Evolutionary conservation across 2,329 filamentous ascomycete species (phyloP).

Genomic region (Penicillium occitanis): DNA sequence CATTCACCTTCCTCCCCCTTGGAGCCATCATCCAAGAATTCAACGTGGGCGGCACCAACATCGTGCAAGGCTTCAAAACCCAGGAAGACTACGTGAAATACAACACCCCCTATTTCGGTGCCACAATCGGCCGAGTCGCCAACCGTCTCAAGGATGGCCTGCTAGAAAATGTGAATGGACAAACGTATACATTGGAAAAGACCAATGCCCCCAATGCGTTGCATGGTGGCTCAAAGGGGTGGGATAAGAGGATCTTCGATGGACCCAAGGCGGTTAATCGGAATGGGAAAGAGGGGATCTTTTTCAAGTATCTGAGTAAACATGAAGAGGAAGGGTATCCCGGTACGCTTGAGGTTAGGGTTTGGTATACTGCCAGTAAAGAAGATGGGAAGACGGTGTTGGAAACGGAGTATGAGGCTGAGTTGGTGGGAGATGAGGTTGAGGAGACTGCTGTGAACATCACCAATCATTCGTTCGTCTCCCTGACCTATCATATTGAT

Average conservation of each 20-base stretch:
- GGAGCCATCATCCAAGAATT: conserved; percentile 64
- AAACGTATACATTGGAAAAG: conserved; percentile 64
- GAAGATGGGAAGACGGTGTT: conserved; percentile 69
- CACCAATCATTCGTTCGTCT: conserved; percentile 84
- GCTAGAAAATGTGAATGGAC: conserved; percentile 68
- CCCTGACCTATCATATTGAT: not conserved
- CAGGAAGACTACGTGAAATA: conserved; percentile 71
- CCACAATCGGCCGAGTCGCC: conserved; percentile 81
- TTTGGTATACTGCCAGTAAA: conserved; percentile 75
- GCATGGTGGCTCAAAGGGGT: conserved; percentile 69
- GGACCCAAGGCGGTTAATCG: conserved; percentile 63
- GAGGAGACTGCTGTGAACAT: conserved; percentile 91
- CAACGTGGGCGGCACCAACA: conserved; percentile 73
- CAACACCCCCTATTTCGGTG: conserved; percentile 82
- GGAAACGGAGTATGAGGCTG: conserved; percentile 85
- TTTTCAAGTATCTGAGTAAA: conserved; percentile 65
- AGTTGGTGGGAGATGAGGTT: conserved; percentile 70
- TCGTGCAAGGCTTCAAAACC: conserved; percentile 81
- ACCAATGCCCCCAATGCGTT: conserved; percentile 75
- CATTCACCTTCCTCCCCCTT: conserved; percentile 47
- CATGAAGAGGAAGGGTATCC: conserved; percentile 91
- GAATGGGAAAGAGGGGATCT: conserved; percentile 64
- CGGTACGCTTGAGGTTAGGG: conserved; percentile 73
- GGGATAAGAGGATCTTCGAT: conserved; percentile 76
- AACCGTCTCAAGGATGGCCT: conserved; percentile 76